Evolutionary conservation across 75 land plant genomes (phyloP).

Genomic region (Sequoiadendron giganteum): DNA sequence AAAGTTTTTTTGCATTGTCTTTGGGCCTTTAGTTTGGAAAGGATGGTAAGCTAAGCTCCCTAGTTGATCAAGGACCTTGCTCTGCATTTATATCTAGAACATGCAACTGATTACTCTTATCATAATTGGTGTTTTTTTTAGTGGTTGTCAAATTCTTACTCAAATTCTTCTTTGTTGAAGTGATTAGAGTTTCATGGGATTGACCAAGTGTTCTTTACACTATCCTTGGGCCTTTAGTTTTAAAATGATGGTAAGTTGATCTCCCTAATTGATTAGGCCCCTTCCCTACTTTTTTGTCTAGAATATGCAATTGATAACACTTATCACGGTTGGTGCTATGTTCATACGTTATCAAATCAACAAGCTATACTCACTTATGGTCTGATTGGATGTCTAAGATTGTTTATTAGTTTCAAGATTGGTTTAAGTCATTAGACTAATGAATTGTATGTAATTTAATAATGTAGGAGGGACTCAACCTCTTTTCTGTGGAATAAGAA

Average conservation of each 20-base stretch:
- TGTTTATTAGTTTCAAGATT: neutral
- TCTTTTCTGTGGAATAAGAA: slow-evolving; percentile 32
- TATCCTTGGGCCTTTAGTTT: neutral
- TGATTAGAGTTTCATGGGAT: neutral
- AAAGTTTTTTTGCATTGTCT: neutral
- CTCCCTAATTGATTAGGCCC: neutral
- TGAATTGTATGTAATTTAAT: neutral
- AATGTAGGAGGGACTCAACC: slow-evolving; percentile 23
- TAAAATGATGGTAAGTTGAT: neutral
- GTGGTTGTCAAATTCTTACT: neutral
- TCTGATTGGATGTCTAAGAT: neutral
- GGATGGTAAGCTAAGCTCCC: neutral
- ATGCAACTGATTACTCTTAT: neutral
- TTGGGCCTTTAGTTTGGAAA: neutral
- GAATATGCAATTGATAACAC: neutral
- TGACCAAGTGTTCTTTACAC: neutral
- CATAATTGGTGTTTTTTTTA: neutral
- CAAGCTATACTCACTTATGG: neutral
- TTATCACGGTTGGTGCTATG: neutral
- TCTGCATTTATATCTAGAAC: neutral
- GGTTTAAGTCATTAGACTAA: neutral
- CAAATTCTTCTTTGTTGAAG: neutral
- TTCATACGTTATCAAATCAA: neutral
- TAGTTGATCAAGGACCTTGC: neutral
- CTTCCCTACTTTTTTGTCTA: neutral